Base-by-base conservation (phyloP, 2,329 filamentous ascomycete genomes). In the Beauveria medogensis region DNA sequence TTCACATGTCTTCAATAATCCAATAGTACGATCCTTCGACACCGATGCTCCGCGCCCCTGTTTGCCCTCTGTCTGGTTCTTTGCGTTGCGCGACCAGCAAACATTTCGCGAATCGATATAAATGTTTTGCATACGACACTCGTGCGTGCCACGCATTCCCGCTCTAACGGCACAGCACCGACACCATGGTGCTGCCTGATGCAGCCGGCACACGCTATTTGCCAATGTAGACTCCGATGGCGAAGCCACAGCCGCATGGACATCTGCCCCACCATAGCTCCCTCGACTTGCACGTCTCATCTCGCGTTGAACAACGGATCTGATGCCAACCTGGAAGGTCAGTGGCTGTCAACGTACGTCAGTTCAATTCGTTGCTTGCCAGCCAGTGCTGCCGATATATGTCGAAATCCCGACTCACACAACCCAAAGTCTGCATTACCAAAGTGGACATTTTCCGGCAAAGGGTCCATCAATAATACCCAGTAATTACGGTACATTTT, bases 101-200 rank as follows among this genome's bases (percentile, higher is more conserved):
- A 57, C 55, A 57, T 22, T 50, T 48, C 55, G 55, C 55, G 44
- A 48, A 47, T 57, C 55, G 30, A 50, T 41, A 57, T 41, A 18
- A 57, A 16, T 57, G 54, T 48, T 57, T 57, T 57, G 30, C 44
- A 41, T 41, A 28, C n/a, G 18, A 24, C 22, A 41, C 30, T 20
- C 22, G 22, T 22, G 22, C 30, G 20, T 57, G 20, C 30, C 44
- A 50, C 46, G 20, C 55, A 40, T 40, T 20, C 44, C 2, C 16
- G 52, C 16, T 16, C 43, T 34, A 30, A n/a, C 34, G 22, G 10
- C 28, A 37, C 44, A 48, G 43, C 43, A 30, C 41, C 41, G 37
- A 20, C 41, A n/a, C 47, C 2, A n/a, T 37, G n/a, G 43, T 30
- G 16, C 18, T 26, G 34, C 46, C 37, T 51, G 47, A 47, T 59